Evolutionary conservation across 2,329 filamentous ascomycete species (phyloP), one percentile per base, ranked within the genome.

Genomic region (Pestalotiopsis sp.): DNA sequence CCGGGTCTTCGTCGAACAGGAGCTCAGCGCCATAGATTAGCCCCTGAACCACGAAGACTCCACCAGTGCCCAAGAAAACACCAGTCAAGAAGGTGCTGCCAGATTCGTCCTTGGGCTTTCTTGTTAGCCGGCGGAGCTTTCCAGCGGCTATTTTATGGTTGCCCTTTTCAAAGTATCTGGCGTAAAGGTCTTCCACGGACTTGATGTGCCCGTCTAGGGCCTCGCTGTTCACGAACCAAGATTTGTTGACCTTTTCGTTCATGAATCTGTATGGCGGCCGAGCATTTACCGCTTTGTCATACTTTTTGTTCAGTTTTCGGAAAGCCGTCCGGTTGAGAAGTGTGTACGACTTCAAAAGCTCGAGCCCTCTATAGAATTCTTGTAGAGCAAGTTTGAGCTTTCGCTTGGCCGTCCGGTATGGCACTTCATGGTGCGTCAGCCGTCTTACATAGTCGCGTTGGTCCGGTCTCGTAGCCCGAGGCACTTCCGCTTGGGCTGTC

Each of bases 291-390:
- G 92, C 90, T 82, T 98, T 99, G 85, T 98, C 95, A 78, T 97
- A 98, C 81, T 99, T 99, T 80, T 99, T 99, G 81, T 97, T 98
- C 77, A 99, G 94, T 80, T 99, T 99, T 39, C 95, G 91, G 76
- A 98, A 98, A 0, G 94, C 96, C 0, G 94, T 97, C 63, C 94
- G 89, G 79, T 99, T 99, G 14, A 98, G 85, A 25, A 97, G 83
- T 1, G 94, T 92, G 75, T 97, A 99, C 0, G 93, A 93, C 81
- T 98, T 98, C 69, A 99, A 86, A 60, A 98, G 84, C 78, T 99
- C 96, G 14, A 99, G 85, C 0, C 93, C 92, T 23, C 95, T 91
- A 78, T 99, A 98, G 78, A 94, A 97, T 78, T 98, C 96, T 75
- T 97, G 93, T 64, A 98, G 81, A 0, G 96, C 96, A 62, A 93